Evolutionary conservation across 2,329 filamentous ascomycete genomes (phyloP).

Genomic region (Monilinia aucupariae): DNA sequence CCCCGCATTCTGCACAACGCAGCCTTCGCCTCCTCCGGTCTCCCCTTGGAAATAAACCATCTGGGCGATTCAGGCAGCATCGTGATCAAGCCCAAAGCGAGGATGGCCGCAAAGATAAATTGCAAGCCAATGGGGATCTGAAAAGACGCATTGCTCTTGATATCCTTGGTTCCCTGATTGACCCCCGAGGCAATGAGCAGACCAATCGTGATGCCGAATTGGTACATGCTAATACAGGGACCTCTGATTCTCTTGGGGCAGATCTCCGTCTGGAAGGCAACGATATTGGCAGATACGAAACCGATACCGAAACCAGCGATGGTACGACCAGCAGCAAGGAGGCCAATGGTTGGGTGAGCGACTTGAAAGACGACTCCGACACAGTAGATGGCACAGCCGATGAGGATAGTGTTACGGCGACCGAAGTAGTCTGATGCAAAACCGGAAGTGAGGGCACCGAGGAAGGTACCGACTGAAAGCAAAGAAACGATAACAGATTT

Average conservation of each 20-base stretch:
- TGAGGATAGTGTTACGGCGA: conserved; percentile 27
- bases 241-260: conserved; percentile 67
- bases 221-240: conserved; percentile 70
- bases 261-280: conserved; percentile 68
- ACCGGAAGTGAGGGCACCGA: conserved; percentile 47
- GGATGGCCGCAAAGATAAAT: conserved; percentile 58
- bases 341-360: conserved; percentile 45
- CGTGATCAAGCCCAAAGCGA: conserved; percentile 23
- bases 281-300: conserved; percentile 73
- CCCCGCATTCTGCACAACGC: conserved; percentile 62
- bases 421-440: conserved; percentile 39
- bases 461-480: conserved; percentile 73
- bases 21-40: conserved; percentile 41
- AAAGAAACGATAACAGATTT: conserved; percentile 62
- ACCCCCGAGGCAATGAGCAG: conserved; percentile 69
- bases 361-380: conserved; percentile 30
- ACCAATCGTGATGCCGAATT: conserved; percentile 77
- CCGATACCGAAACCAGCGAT: conserved; percentile 73
- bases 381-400: conserved; percentile 26
- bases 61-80: conserved; percentile 35
- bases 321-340: conserved; percentile 59
- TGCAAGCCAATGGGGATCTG: conserved; percentile 77
- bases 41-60: conserved; percentile 36
- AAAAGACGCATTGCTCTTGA: conserved; percentile 60
- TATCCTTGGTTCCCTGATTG: conserved; percentile 62